Base-by-base conservation (phyloP, 2,329 filamentous ascomycete genomes). In the Xylaria sp. region DNA sequence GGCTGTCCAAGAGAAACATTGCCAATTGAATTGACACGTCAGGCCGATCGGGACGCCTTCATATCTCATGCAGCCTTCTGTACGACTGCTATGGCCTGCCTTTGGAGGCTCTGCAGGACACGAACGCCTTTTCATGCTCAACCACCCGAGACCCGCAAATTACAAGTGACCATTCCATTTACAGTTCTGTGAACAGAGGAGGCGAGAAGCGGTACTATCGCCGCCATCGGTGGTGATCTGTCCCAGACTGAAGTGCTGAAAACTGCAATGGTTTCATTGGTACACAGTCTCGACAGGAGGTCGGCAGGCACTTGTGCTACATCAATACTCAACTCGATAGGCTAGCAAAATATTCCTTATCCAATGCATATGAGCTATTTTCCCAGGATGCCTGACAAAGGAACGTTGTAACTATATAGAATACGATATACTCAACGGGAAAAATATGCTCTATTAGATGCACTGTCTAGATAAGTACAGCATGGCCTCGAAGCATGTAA, bases 1-100 rank as follows among this genome's bases (percentile, higher is more conserved):
- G 18, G 37, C 54, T 39, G 7, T 44, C 34, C 25, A 52, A 63
- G 34, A 59, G 46, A 39, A 59, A 52, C 44, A 55, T 25, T 15
- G 60, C 60, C 50, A 46, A 52, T 44, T 39, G 18, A 18, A 56
- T n/a, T 63, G 60, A 64, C 55, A 61, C 15, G 41, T 59, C 51
- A 63, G 52, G 54, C 48, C 37, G 44, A 63, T 63, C 59, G 20
- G 18, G 3, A 46, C 46, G 15, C 28, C 46, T 57, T 31, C 13
- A 54, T 37, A 41, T n/a, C 44, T 46, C 2, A 18, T 13, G 28
- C 18, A 18, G 41, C 41, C 18, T 46, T 6, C 28, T 28, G 5
- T 28, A 28, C 5, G 23, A 28, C 34, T 25, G 23, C 34, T 67
- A 51, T 52, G 31, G n/a, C 25, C 20, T 48, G 20, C 18, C n/a